Base-by-base conservation (phyloP, 306 rosid genomes). In the Astragalus glycyphyllos region DNA sequence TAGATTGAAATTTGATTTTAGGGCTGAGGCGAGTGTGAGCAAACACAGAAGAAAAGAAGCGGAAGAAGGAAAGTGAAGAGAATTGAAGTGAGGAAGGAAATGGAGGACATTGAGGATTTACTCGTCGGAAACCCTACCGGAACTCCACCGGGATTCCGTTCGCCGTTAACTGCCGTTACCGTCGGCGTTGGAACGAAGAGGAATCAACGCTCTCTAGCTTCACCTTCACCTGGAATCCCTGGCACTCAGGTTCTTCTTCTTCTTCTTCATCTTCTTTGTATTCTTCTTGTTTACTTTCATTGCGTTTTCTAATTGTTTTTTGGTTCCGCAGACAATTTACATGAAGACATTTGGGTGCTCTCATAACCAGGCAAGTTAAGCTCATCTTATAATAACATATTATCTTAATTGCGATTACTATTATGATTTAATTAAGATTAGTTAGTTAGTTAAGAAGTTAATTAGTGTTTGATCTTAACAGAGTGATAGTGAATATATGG, bases 401-500 rank as follows among this genome's bases (percentile, higher is more conserved):
- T 29, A 31, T 54, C 10, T 34, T 69, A 6, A 26, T 34, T 51
- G 13, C 5, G 10, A 11, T 68, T 50, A 0, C 11, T 20, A 20
- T 20, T 20, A 20, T 20, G 5, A 26, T 49, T 59, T 60, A 11
- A 11, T 20, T 1, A 37, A 58, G 46, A 4, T 56, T 56, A 34
- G 3, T 55, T 12, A 48, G 38, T 65, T 45, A 63, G 8, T 42
- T 16, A 6, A 11, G 8, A 31, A 13, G 12, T 58, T 58, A 55
- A 8, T 54, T 54, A 12, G 7, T 48, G 15, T 32, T 65, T 76
- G 31, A 40, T 64, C 17, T 69, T 29, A 53, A 68, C 92, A 94
- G 97, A 94, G 99, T 63, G 99, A 94, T 64, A 91, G 96, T 34
- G 99, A 91, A 78, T 91, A 94, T 62, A 94, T 94, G 99, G 96